These are phyloP conservation scores for Nyctanthes arbortristis DNA, from an alignment of 257 asterid genomes.

Conservation along the genomic window DNA sequence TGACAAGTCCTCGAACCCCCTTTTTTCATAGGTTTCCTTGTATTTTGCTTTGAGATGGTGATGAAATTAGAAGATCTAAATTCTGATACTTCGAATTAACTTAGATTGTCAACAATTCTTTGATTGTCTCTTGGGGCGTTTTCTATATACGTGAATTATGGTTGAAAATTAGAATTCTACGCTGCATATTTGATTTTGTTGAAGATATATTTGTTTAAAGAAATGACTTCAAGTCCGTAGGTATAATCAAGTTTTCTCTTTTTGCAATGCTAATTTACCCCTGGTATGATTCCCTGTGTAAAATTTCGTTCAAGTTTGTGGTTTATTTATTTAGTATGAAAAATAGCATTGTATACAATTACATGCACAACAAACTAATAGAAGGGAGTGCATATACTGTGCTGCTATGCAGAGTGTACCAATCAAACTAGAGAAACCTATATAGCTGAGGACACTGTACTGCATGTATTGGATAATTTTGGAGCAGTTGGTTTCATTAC, in stretches of 20 bases:
- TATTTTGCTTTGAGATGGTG: background rate
- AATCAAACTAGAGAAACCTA: background rate
- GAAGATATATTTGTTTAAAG: constrained; percentile 11
- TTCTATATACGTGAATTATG: constrained; percentile 2
- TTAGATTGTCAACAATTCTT: background rate
- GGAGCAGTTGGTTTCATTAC: background rate
- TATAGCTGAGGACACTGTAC: background rate
- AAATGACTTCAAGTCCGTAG: constrained; percentile 18
- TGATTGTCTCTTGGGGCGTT: background rate
- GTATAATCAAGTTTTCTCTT: constrained; percentile 9
- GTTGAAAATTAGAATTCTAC: constrained; percentile 6
- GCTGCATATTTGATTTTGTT: background rate
- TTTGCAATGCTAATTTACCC: background rate
- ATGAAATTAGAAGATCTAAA: background rate
- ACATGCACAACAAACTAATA: background rate
- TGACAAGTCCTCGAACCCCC: background rate
- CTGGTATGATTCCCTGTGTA: background rate
- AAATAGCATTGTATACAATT: background rate
- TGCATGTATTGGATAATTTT: background rate
- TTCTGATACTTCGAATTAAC: background rate
- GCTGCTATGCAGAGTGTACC: background rate
- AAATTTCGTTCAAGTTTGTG: background rate
- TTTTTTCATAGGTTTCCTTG: background rate
- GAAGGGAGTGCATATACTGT: background rate
- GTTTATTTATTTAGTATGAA: background rate